Evolutionary conservation across 78 protist genomes (phyloP), one percentile per base, ranked within the genome.

Genomic region (Chrysochromulina tobinii): DNA sequence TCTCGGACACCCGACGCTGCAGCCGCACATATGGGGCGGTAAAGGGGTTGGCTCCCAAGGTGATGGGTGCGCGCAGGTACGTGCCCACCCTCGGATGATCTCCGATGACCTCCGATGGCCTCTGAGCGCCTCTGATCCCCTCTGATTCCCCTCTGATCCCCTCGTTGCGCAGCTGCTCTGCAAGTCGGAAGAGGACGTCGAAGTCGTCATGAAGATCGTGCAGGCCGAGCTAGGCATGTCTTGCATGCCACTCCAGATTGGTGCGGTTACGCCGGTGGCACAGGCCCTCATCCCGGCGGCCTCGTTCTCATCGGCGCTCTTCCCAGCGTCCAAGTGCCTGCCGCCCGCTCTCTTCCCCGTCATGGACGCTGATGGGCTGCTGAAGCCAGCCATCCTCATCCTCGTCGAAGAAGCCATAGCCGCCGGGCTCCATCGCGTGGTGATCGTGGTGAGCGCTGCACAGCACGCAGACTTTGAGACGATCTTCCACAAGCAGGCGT

Each of bases 31-130:
- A 11, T 61, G 0, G 14, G 93, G 93, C 50, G 93, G 69, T 21
- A 91, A 91, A 53, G 93, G 93, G 20, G 93, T 91, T 14, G 93
- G 93, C 18, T 89, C 91, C 27, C 93, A 91, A 51, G 79, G 79
- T 9, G 79, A 69, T 51, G 79, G 79, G n/a, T 69, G 79, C 51
- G 79, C 79, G 18, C 38, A 38, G 38, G 38, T 38, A 38, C 38
- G 38, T 38, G 38, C 38, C 38, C 38, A 38, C 38, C 38, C 38
- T 38, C 38, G 38, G 38, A 38, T 38, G 38, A 38, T 38, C 38
- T 38, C 38, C 38, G 38, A 38, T 38, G 38, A 38, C 38, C 38
- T 38, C 38, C 38, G 38, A 38, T 38, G 38, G 38, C 38, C 38
- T 38, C 38, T 38, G 38, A 38, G 38, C 38, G 38, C 38, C 38